Evolutionary conservation across 225 moss, liverwort and hornwort species (phyloP).

Genomic region (Thuidium tamariscinum): DNA sequence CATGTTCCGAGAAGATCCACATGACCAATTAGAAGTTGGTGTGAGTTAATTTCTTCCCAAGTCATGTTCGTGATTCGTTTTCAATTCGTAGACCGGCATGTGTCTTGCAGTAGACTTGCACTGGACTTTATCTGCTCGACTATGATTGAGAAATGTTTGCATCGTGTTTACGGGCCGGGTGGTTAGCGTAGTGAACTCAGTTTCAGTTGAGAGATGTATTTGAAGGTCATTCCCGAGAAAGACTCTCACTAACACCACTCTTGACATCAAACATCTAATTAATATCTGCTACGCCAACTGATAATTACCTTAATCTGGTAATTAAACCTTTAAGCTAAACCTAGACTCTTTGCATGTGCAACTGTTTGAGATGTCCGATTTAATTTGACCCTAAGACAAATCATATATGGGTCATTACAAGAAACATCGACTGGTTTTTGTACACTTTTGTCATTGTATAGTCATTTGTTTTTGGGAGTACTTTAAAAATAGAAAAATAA

Average conservation of each 20-base stretch:
- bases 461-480: too few relatives aligned
- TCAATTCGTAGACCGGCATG: background rate
- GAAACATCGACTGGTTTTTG: too few relatives aligned
- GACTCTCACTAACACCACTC: background rate
- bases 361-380: background rate
- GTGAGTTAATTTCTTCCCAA: background rate
- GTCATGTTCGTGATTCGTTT: background rate
- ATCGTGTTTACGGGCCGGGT: background rate
- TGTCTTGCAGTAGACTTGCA: background rate
- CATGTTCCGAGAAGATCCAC: background rate
- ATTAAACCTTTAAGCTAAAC: background rate
- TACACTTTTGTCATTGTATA: too few relatives aligned
- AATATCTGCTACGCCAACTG: background rate
- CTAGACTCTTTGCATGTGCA: background rate
- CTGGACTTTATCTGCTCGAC: background rate
- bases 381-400: background rate
- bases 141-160: background rate
- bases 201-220: background rate
- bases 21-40: background rate
- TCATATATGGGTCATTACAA: too few relatives aligned
- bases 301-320: background rate
- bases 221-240: background rate
- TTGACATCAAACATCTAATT: too few relatives aligned
- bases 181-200: background rate
- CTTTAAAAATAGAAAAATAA: too few relatives aligned